phyloP scores from a whole-genome alignment of 2,329 filamentous ascomycete species.

The Pseudodiploospora longispora region DNA sequence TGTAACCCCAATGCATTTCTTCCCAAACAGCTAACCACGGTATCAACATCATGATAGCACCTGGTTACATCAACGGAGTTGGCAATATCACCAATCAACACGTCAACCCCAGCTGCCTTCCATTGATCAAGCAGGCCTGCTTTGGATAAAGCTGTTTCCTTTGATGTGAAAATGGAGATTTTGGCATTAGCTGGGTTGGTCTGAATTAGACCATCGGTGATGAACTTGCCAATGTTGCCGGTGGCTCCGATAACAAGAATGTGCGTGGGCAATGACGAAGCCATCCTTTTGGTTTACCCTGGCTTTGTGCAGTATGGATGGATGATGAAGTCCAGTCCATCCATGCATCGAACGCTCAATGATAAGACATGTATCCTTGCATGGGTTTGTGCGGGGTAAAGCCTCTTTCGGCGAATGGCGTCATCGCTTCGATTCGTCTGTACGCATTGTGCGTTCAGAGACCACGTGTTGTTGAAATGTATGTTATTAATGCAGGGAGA shows the following conservation, averaged over 20 bases:
- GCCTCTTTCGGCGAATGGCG: too few species aligned
- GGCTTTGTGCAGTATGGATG: too few species aligned
- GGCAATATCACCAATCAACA: slow-evolving; percentile 30
- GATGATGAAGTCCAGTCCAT: too few species aligned
- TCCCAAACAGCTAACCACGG: slow-evolving; percentile 57
- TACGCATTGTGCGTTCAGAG: too few species aligned
- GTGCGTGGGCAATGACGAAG: slow-evolving; percentile 1
- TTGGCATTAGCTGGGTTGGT: slow-evolving; percentile 26
- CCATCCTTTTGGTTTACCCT: background rate
- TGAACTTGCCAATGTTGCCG: slow-evolving; percentile 33
- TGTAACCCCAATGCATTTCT: slow-evolving; percentile 54
- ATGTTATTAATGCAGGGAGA: too few species aligned
- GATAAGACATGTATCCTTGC: too few species aligned
- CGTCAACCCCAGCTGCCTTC: slow-evolving; percentile 4
- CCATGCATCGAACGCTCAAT: too few species aligned
- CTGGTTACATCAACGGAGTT: slow-evolving; percentile 37
- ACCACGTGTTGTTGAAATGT: too few species aligned
- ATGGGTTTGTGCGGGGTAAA: too few species aligned
- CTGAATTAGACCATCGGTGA: slow-evolving; percentile 27
- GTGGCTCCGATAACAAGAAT: slow-evolving; percentile 27
- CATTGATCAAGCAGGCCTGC: slow-evolving; percentile 1
- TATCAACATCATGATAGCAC: slow-evolving; percentile 56
- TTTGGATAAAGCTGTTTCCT: background rate
- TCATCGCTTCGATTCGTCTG: too few species aligned
- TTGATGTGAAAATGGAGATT: slow-evolving; percentile 25